These are phyloP conservation scores for Cinnamomum micranthum DNA, from an alignment of 164 flowering plant species.

Conservation along the genomic window DNA sequence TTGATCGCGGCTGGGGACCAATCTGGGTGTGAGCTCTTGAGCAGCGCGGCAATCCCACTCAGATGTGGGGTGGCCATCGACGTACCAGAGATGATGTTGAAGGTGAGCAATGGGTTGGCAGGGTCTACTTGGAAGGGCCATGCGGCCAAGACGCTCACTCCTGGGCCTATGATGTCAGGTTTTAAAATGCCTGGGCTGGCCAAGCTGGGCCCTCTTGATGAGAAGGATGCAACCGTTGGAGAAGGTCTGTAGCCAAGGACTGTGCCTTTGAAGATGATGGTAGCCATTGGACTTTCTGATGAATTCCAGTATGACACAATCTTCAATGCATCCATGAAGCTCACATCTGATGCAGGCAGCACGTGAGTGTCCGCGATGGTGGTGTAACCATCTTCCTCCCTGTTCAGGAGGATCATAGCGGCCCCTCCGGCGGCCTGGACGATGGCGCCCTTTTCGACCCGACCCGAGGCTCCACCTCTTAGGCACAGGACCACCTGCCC, in stretches of 20 bases:
- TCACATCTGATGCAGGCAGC: constrained; percentile 13
- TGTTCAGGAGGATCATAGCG: constrained; percentile 26
- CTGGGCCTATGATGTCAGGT: too few species aligned
- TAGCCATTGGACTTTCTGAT: constrained; percentile 10
- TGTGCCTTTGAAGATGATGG: constrained; percentile 20
- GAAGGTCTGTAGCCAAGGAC: constrained; percentile 6
- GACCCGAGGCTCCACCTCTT: constrained; percentile 9
- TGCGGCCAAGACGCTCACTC: constrained; percentile 54
- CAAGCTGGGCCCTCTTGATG: constrained; percentile 44
- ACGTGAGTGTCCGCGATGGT: constrained; percentile 20
- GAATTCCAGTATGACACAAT: constrained; percentile 8
- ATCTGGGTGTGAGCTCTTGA: constrained; percentile 49
- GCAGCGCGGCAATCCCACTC: constrained; percentile 51
- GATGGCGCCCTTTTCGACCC: constrained; percentile 19
- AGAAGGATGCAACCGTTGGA: constrained; percentile 23
- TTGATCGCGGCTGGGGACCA: constrained; percentile 62
- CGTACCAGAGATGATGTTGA: constrained; percentile 33
- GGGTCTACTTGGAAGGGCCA: constrained; percentile 68
- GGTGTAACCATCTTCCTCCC: constrained; percentile 7
- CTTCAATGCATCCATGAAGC: constrained; percentile 8
- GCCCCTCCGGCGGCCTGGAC: constrained; percentile 29
- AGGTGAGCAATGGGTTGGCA: constrained; percentile 23
- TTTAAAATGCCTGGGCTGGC: constrained; percentile 38
- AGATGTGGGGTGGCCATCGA: constrained; percentile 65
- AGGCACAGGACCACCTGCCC: constrained; percentile 28